These are phyloP conservation scores for Avicennia marina DNA, from an alignment of 257 asterid genomes.

Conservation along the genomic window DNA sequence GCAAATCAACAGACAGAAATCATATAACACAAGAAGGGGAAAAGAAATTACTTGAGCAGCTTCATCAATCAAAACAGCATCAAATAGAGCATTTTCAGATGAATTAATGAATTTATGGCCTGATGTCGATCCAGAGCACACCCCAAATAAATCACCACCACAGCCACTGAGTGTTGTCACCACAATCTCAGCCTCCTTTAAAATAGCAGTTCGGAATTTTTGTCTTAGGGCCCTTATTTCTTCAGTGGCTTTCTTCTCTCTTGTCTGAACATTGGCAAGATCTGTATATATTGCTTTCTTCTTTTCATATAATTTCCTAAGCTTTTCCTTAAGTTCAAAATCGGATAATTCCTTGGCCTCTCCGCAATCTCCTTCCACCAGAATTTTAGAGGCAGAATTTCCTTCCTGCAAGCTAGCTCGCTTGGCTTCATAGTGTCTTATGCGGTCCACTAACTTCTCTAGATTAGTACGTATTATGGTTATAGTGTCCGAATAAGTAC, in stretches of 20 bases:
- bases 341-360: slow-evolving; percentile 55
- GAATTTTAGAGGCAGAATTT: slow-evolving; percentile 35
- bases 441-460: slow-evolving; percentile 79
- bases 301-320: slow-evolving; percentile 61
- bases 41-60: slow-evolving; percentile 81
- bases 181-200: slow-evolving; percentile 95
- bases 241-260: slow-evolving; percentile 73
- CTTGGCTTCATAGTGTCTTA: slow-evolving; percentile 74
- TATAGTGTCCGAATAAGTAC: slow-evolving; percentile 38
- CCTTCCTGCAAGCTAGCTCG: slow-evolving; percentile 67
- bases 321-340: slow-evolving; percentile 66
- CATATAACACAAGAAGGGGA: slow-evolving; percentile 8
- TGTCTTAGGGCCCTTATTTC: slow-evolving; percentile 81
- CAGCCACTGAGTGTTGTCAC: slow-evolving; percentile 97
- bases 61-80: slow-evolving; percentile 98
- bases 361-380: slow-evolving; percentile 44
- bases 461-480: slow-evolving; percentile 57
- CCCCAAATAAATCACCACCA: slow-evolving; percentile 94
- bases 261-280: slow-evolving; percentile 68
- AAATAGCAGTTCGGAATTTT: slow-evolving; percentile 67
- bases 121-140: slow-evolving; percentile 70
- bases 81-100: slow-evolving; percentile 72
- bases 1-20: slow-evolving; percentile 18
- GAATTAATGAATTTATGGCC: slow-evolving; percentile 67
- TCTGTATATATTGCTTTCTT: slow-evolving; percentile 67